These are phyloP conservation scores for Vickermania spadyakhi DNA, from an alignment of 208 protist genomes.

Conservation along the genomic window DNA sequence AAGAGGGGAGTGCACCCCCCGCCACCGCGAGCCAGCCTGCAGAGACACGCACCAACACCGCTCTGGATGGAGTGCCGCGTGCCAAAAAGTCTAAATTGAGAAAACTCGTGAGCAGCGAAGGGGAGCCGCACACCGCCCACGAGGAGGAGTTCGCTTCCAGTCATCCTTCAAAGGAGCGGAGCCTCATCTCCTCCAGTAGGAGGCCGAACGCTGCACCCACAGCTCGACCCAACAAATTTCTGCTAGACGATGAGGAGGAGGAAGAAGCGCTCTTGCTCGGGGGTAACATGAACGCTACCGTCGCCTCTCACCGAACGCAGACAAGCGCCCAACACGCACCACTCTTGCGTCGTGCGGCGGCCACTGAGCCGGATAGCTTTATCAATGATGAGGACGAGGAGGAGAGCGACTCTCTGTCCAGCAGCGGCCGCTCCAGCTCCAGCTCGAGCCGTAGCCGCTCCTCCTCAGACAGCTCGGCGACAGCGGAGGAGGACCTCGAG, in stretches of 20 bases:
- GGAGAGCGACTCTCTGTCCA: conserved; percentile 2
- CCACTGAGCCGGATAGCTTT: not conserved
- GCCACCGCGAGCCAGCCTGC: not conserved
- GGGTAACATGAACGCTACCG: not conserved
- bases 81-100: not conserved
- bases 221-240: too few relatives aligned
- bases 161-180: too few relatives aligned
- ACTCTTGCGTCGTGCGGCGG: not conserved
- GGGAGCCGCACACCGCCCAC: not conserved
- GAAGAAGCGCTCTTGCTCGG: conserved; percentile 1
- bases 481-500: conserved; percentile 35
- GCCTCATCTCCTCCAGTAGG: too few relatives aligned
- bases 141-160: too few relatives aligned
- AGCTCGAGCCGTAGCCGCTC: not conserved
- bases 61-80: not conserved
- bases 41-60: not conserved
- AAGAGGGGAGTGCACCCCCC: not conserved
- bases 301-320: not conserved
- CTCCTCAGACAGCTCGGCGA: not conserved
- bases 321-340: not conserved
- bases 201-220: not conserved
- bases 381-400: conserved; percentile 1
- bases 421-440: not conserved
- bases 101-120: not conserved
- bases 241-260: not conserved